Evolutionary conservation across 768 basidiomycete genomes (phyloP), one percentile per base, ranked within the genome.

Genomic region (Tricholomella constricta): DNA sequence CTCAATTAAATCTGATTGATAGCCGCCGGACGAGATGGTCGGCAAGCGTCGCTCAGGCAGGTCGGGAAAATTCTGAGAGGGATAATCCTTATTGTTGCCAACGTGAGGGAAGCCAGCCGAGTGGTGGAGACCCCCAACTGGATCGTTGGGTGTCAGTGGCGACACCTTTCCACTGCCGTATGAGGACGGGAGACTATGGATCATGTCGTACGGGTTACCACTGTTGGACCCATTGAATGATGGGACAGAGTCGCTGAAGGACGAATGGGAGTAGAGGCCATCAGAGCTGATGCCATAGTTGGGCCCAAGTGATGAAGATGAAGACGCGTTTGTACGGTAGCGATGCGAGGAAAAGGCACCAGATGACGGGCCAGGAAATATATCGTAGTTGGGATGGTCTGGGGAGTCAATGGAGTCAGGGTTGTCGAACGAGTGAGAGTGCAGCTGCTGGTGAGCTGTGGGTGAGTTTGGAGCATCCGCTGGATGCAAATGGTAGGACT

Each of bases 141-240:
- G 73, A 67, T 89, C 88, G 60, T 69, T 84, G 29, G 88, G 87
- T 11, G 86, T 86, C 38, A 89, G 74, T 0, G 89, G 87, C 17
- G 89, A 89, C 45, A 84, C 85, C 69, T 89, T 90, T 56, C 87
- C 88, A 53, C 82, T 85, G 72, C 77, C 79, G 71, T 84, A 82
- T 14, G 84, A 85, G 3, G 85, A 84, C 1, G 84, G 74, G 19
- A 86, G 72, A 57, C 80, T 81, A 66, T 74, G 73, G 66, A 85
- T 83, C 62, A 86, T 78, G 65, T 86, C 86, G 69, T 87, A 89
- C 10, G 83, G 76, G 65, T 76, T 75, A 49, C 74, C 65, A 27
- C 32, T 38, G 59, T 74, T 80, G 9, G 81, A 72, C 38, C 74
- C 70, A 29, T 75, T 75, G 69, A 86, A 88, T 10, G 84, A 70